Percentiles rank a stretch among this genome's conserved stretches.
These are phyloP conservation scores for Aspergillus ochraceoroseus DNA, from an alignment of 2,329 filamentous ascomycete species.

Conservation along the genomic window DNA sequence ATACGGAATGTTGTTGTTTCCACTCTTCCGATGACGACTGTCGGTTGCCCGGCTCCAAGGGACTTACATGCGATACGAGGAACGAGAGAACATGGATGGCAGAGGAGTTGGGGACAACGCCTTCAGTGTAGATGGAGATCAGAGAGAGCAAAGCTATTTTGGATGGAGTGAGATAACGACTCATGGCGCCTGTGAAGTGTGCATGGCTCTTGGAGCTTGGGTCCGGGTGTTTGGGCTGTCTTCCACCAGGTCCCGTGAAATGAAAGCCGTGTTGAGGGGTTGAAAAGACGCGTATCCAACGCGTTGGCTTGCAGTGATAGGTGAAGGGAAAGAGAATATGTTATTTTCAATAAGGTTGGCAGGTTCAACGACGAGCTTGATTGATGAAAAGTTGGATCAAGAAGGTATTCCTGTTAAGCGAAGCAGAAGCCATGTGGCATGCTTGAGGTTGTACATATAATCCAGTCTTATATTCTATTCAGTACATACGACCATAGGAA, in stretches of 20 bases:
- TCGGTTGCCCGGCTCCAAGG: conserved; percentile 32
- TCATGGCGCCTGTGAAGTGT: conserved; percentile 49
- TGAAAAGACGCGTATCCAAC: too few species aligned
- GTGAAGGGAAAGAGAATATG: too few species aligned
- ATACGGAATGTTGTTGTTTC: conserved; percentile 32
- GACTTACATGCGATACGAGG: conserved; percentile 64
- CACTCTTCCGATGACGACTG: conserved; percentile 22
- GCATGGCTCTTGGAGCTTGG: conserved; percentile 6
- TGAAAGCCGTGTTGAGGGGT: background rate
- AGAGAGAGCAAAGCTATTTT: conserved; percentile 79
- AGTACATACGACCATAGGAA: too few species aligned
- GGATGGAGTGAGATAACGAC: conserved; percentile 79
- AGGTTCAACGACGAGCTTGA: too few species aligned
- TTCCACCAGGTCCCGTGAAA: background rate
- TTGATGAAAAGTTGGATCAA: too few species aligned
- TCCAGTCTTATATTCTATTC: too few species aligned
- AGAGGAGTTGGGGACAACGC: conserved; percentile 62
- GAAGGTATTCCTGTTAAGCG: too few species aligned
- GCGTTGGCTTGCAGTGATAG: too few species aligned
- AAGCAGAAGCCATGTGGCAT: too few species aligned
- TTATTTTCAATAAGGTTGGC: too few species aligned
- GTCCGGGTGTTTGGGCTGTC: background rate
- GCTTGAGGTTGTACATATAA: too few species aligned
- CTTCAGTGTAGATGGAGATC: conserved; percentile 73
- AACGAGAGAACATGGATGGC: conserved; percentile 73